Evolutionary conservation across 2,329 filamentous ascomycete species (phyloP), one percentile per base, ranked within the genome.

Genomic region (Xylogone sp.): DNA sequence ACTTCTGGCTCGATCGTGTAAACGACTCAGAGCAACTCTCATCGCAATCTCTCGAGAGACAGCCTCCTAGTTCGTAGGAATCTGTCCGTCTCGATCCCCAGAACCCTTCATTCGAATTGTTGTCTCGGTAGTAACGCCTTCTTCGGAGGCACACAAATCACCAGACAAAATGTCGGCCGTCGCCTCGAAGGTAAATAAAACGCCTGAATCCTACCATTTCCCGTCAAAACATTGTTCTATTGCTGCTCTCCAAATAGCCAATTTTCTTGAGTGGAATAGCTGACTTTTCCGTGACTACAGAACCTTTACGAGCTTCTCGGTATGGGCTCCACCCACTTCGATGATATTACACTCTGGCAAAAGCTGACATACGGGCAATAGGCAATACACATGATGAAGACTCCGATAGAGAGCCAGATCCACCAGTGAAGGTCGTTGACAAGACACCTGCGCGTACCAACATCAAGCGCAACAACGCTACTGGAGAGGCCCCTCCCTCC

Each of bases 271-370:
- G 55, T 53, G 49, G 39, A n/a, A 34, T 19, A 45, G 63, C 73
- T 79, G 63, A 78, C 63, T 55, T 45, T 50, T 55, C 52, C 46
- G 62, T 59, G 59, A 62, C 10, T 27, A 27, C 67, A 97, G 94
- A 99, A 99, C 83, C 86, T 89, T 70, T 97, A 89, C 83, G 93
- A 94, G 83, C 87, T 96, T 79, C 90, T 99, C 83, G 93, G 94
- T 97, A 96, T 68, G 75, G 62, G 59, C 57, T 48, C 43, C 52
- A 42, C 44, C 47, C 46, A 47, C 55, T 45, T 54, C 51, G 56
- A 51, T 48, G 48, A 42, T 49, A 55, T 50, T 50, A 55, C 56
- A 51, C 58, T 62, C 62, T 67, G 54, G 67, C 53, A 43, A 53
- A 48, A 59, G 31, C 58, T 43, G 53, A n/a, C n/a, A n/a, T n/a